Conservation (phyloP, 345 rosid species). For the Murraya koenigii region DNA sequence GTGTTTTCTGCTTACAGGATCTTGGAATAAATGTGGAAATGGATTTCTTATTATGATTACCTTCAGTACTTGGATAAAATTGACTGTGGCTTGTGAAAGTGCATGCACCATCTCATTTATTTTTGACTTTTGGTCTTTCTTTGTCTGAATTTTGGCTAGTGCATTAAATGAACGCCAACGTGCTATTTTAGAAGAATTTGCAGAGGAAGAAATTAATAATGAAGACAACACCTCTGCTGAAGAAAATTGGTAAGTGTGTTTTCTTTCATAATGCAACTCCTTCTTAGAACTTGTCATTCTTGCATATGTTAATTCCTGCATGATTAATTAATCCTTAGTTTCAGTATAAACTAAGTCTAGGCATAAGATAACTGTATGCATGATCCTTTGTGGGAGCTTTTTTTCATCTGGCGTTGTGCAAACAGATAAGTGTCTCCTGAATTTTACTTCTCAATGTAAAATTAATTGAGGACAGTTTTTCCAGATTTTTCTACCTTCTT, state of each 20-base stretch:
- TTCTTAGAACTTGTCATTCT: slow-evolving; percentile 6
- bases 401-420: neutral
- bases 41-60: neutral
- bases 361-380: neutral
- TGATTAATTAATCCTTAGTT: neutral
- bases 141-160: slow-evolving; percentile 31
- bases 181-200: slow-evolving; percentile 81
- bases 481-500: neutral
- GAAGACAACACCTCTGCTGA: slow-evolving; percentile 35
- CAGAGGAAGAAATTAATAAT: slow-evolving; percentile 68
- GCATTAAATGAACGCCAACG: slow-evolving; percentile 68
- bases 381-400: neutral
- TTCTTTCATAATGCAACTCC: slow-evolving; percentile 11
- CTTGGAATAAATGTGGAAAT: neutral
- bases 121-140: too few species aligned
- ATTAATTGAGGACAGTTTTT: neutral
- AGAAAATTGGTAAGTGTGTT: slow-evolving; percentile 61
- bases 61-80: neutral
- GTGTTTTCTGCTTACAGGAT: neutral
- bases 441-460: neutral
- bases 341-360: neutral
- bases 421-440: neutral
- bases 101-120: slow-evolving; percentile 6
- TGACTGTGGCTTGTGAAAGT: neutral
- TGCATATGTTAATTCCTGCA: slow-evolving; percentile 1